phyloP scores from a whole-genome alignment of 331 rosid genomes.

The Quercus tomentella region DNA sequence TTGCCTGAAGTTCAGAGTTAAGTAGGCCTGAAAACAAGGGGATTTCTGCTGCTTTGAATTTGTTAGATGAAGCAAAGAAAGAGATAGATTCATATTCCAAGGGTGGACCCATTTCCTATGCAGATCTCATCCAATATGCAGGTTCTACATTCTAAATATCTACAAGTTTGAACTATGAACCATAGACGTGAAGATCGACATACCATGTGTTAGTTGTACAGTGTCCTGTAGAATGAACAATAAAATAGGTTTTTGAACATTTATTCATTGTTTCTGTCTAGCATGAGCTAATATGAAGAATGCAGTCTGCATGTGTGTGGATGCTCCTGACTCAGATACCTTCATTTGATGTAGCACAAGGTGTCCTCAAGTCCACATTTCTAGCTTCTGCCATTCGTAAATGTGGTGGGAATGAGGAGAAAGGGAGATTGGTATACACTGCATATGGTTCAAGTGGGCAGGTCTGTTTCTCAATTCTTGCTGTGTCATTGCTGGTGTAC shows the following conservation, averaged over 20 bases:
- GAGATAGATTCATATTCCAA: conserved; percentile 85
- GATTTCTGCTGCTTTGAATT: conserved; percentile 64
- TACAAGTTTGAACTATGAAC: conserved; percentile 13
- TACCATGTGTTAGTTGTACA: neutral
- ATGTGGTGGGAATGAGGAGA: conserved; percentile 93
- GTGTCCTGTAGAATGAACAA: neutral
- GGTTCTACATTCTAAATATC: conserved; percentile 39
- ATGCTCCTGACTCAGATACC: conserved; percentile 15
- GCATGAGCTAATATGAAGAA: conserved; percentile 4
- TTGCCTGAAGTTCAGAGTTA: conserved; percentile 83
- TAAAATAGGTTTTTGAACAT: conserved; percentile 10
- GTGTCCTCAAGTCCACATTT: conserved; percentile 76
- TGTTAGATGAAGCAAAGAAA: conserved; percentile 81
- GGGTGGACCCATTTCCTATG: conserved; percentile 85
- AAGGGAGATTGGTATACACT: conserved; percentile 62
- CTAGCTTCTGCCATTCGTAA: conserved; percentile 86
- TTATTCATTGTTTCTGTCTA: neutral
- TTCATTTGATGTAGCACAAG: conserved; percentile 57
- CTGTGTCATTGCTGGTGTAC: neutral
- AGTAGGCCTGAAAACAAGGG: conserved; percentile 88
- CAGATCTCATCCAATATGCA: conserved; percentile 83
- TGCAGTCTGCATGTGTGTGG: neutral
- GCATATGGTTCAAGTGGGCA: conserved; percentile 95
- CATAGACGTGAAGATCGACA: neutral
- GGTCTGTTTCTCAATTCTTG: conserved; percentile 43